Conservation (phyloP, 768 basidiomycete species). For the Kwoniella sp. region DNA sequence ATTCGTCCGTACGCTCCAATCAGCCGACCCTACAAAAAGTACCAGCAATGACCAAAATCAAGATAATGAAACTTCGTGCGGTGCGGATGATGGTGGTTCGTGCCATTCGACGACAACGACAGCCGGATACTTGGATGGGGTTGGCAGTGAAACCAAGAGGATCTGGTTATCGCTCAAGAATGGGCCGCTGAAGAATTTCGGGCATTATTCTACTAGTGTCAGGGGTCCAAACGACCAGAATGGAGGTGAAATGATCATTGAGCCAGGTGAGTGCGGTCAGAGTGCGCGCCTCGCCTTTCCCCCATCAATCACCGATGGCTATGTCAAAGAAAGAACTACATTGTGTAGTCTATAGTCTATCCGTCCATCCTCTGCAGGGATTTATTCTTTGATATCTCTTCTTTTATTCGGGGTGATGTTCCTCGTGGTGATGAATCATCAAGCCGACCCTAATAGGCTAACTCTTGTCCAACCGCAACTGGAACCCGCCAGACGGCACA, state of each 20-base stretch:
- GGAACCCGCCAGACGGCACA: constrained; percentile 40
- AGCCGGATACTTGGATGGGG: background rate
- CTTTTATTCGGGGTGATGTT: too few species aligned
- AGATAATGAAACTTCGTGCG: background rate
- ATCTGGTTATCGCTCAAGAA: constrained; percentile 92
- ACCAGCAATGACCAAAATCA: background rate
- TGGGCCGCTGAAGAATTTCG: constrained; percentile 65
- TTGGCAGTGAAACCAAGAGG: constrained; percentile 59
- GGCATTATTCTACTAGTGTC: constrained; percentile 18
- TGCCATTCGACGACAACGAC: background rate
- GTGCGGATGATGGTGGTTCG: background rate
- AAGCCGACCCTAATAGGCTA: too few species aligned
- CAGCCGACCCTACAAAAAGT: background rate
- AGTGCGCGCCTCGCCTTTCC: too few species aligned
- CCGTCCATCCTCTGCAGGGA: too few species aligned
- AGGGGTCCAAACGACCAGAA: constrained; percentile 41
- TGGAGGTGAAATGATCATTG: constrained; percentile 45
- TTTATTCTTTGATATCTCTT: background rate
- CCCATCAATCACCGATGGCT: too few species aligned
- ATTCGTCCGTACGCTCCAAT: constrained; percentile 17
- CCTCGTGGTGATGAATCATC: too few species aligned
- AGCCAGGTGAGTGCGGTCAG: constrained; percentile 27
- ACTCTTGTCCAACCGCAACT: too few species aligned
- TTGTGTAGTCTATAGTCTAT: too few species aligned
- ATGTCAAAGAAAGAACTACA: too few species aligned